Conservation (phyloP, 176 grass and related monocot species). For the Sorghum bicolor region Sorghum_bicolor_NCBIv3 NC_012872.2:57554001-57554500, state of each 20-base stretch:
- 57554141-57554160: constrained; percentile 5
- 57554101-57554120: constrained; percentile 96
- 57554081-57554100: constrained; percentile 95
- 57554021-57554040: constrained; percentile 96
- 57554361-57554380: background rate
- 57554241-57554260: constrained; percentile 82
- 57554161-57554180: constrained; percentile 4
- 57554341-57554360: background rate
- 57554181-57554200: background rate
- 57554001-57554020: constrained; percentile 53
- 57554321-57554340: constrained; percentile 6
- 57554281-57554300: constrained; percentile 89
- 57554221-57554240: constrained; percentile 32
- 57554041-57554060: constrained; percentile 90
- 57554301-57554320: constrained; percentile 68
- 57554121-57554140: constrained; percentile 88
- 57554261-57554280: constrained; percentile 84
- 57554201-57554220: constrained; percentile 16
- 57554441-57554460: background rate
- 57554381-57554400: background rate
- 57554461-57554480: background rate
- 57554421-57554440: background rate
- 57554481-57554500: constrained; percentile 15
- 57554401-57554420: constrained; percentile 5
- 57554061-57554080: constrained; percentile 94